Base-by-base conservation (phyloP, 2,329 filamentous ascomycete genomes). In the Arachnopeziza araneosa region DNA sequence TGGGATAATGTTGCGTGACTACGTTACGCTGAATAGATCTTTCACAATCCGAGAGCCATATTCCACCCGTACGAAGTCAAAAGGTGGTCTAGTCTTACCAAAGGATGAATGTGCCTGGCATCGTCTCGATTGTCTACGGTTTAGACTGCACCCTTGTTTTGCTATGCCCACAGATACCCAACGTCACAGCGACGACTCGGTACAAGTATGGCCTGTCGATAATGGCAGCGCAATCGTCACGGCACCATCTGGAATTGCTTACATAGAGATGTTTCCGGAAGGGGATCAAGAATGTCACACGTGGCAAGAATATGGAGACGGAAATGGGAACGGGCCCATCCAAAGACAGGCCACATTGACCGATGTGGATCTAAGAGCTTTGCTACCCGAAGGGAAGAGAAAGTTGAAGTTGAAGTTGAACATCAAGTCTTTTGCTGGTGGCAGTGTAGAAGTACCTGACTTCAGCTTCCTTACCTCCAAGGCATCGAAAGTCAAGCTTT, bases 61-160 rank as follows among this genome's bases (percentile, higher is more conserved):
- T 71, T 95, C 89, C 1, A 96, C 91, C 2, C 83, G 93, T 52
- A 96, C 91, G 1, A 91, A 91, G 71, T 87, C 88, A 51, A 91
- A 90, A 68, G 93, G 93, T 1, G 88, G 89, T 3, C 75, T 91
- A 7, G 89, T 92, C 50, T 74, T 88, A 51, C 85, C 84, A 32
- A 83, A 86, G 53, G 91, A 97, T 67, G 95, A 98, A 75, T 96
- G 93, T 73, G 81, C 80, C 24, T 98, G 93, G 93, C 93, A 97
- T 74, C 84, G 93, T 60, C 81, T 98, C 7, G 95, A 98, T 74
- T 86, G 86, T 57, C 80, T 99, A 56, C 89, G 92, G 49, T 96
- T 97, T 77, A 87, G 92, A 65, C 89, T 87, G 66, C 95, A 99
- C 71, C 91, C 93, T 3, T 92, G 90, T 72, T 98, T 99, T 78